These are phyloP conservation scores for Periconia digitata DNA, from an alignment of 2,329 filamentous ascomycete genomes.

Conservation along the genomic window DNA sequence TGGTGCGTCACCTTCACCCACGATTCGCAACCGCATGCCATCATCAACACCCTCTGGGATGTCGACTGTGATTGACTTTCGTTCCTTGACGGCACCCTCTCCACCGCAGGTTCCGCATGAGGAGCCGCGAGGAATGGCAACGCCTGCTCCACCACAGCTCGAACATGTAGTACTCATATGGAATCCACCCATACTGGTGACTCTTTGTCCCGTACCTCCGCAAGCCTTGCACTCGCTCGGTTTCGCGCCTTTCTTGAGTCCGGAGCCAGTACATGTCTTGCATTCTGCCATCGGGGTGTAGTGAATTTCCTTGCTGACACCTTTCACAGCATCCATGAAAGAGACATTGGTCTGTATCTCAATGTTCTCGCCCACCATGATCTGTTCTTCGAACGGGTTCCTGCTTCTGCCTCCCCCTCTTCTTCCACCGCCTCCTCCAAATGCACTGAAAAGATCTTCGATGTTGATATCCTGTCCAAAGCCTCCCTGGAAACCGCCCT, in stretches of 20 bases:
- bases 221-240: conserved; percentile 75
- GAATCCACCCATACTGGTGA: conserved; percentile 92
- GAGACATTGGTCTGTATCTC: conserved; percentile 91
- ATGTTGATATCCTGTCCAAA: conserved; percentile 89
- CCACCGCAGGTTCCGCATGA: conserved; percentile 81
- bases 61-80: conserved; percentile 81
- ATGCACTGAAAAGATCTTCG: conserved; percentile 91
- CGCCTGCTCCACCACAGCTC: conserved; percentile 76
- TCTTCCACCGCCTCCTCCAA: conserved; percentile 60
- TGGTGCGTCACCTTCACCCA: conserved; percentile 84
- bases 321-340: conserved; percentile 95
- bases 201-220: conserved; percentile 80
- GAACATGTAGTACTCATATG: conserved; percentile 92
- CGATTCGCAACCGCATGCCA: conserved; percentile 86
- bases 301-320: conserved; percentile 81
- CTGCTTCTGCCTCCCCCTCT: conserved; percentile 60
- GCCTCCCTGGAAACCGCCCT: conserved; percentile 67
- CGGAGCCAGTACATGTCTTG: conserved; percentile 78
- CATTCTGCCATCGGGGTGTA: conserved; percentile 82
- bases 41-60: conserved; percentile 96
- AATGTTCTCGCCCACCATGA: conserved; percentile 92
- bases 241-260: conserved; percentile 78
- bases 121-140: conserved; percentile 73
- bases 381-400: conserved; percentile 75
- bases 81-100: conserved; percentile 79